Percentiles rank a stretch among this genome's conserved stretches.
Conservation (phyloP, 352 stramenopile species). For the Globisporangium cederbergense region DNA sequence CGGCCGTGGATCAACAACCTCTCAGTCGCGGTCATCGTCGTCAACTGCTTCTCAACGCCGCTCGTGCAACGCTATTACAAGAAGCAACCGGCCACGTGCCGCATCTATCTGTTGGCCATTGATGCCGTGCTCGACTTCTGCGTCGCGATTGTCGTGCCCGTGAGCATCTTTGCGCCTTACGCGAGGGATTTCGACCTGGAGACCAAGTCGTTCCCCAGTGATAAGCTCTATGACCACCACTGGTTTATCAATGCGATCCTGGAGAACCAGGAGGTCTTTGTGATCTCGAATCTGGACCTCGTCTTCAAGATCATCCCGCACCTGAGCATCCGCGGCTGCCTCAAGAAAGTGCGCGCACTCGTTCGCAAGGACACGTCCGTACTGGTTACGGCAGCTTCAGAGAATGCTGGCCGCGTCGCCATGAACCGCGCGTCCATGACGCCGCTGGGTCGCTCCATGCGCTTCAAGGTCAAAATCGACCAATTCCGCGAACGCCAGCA, state of each 20-base stretch:
- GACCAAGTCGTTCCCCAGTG: slow-evolving; percentile 8
- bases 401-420: neutral
- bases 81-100: slow-evolving; percentile 4
- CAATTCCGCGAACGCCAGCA: slow-evolving; percentile 6
- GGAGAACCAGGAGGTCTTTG: slow-evolving; percentile 22
- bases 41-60: slow-evolving; percentile 21
- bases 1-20: slow-evolving; percentile 48
- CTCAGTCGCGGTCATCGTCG: slow-evolving; percentile 37
- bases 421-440: neutral
- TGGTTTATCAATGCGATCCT: slow-evolving; percentile 19
- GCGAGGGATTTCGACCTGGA: slow-evolving; percentile 7
- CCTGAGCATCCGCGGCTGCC: slow-evolving; percentile 17
- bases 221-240: slow-evolving; percentile 15
- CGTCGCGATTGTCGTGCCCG: slow-evolving; percentile 13
- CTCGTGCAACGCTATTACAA: slow-evolving; percentile 14
- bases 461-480: slow-evolving; percentile 14
- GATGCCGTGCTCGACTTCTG: slow-evolving; percentile 17
- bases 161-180: slow-evolving; percentile 20
- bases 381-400: no score
- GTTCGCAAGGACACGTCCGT: slow-evolving; percentile 18
- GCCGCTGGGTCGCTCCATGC: neutral
- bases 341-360: slow-evolving; percentile 17
- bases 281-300: slow-evolving; percentile 17
- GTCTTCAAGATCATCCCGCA: slow-evolving; percentile 22
- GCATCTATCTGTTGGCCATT: slow-evolving; percentile 7